These are phyloP conservation scores for Cryphonectria nitschkei DNA, from an alignment of 2,329 filamentous ascomycete species.

Conservation along the genomic window DNA sequence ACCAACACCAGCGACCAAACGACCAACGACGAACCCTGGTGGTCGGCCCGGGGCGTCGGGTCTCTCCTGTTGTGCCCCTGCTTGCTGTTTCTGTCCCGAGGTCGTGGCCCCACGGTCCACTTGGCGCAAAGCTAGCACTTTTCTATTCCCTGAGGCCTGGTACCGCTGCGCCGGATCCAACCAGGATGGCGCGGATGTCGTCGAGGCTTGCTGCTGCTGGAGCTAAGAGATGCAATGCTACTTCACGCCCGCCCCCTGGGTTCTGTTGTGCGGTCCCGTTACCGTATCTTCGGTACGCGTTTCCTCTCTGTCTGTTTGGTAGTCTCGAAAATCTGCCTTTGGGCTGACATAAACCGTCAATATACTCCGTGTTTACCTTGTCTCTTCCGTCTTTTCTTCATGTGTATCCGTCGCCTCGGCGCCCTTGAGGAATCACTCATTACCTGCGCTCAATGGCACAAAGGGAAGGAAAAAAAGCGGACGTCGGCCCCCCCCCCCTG, in stretches of 20 bases:
- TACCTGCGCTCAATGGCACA: neutral
- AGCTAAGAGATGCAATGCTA: conserved; percentile 13
- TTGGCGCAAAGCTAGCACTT: neutral
- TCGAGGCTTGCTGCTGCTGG: neutral
- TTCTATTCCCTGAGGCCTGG: neutral
- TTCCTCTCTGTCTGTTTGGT: neutral
- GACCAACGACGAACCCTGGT: neutral
- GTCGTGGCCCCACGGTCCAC: conserved; percentile 13
- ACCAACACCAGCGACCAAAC: neutral
- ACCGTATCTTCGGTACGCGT: conserved; percentile 7
- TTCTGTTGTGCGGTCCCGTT: neutral
- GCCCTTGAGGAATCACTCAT: neutral
- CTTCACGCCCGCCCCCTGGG: neutral
- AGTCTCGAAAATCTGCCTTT: no score
- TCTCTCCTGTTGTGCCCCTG: neutral
- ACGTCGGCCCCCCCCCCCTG: neutral
- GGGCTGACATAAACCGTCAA: neutral
- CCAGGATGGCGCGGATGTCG: conserved; percentile 12
- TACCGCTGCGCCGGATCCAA: conserved; percentile 11
- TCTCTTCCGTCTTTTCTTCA: neutral
- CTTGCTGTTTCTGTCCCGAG: neutral
- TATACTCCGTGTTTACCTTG: neutral
- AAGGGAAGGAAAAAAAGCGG: neutral
- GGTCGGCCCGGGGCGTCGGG: neutral
- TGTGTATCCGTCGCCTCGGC: neutral